These are phyloP conservation scores for Yarrowia porcina DNA, from an alignment of 805 yeast species.

Conservation along the genomic window DNA sequence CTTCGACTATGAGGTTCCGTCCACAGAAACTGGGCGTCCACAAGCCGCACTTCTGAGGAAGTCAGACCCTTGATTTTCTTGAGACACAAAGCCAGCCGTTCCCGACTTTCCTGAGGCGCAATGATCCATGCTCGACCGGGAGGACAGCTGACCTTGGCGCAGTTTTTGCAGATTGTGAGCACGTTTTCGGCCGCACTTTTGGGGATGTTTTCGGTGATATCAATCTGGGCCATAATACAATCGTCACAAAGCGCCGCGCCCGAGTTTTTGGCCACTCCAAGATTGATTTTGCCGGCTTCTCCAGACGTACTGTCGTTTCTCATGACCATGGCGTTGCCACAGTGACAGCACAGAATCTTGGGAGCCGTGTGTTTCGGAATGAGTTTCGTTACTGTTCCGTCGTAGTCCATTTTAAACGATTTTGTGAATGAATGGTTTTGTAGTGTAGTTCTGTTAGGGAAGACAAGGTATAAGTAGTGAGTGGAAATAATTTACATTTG, in stretches of 20 bases:
- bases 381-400: slow-evolving; percentile 29
- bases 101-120: slow-evolving; percentile 86
- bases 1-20: slow-evolving; percentile 99
- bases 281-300: slow-evolving; percentile 17
- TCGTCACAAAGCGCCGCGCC: slow-evolving; percentile 85
- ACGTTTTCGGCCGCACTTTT: slow-evolving; percentile 62
- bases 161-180: slow-evolving; percentile 89
- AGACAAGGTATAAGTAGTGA: neutral
- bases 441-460: neutral
- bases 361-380: slow-evolving; percentile 50
- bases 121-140: slow-evolving; percentile 80
- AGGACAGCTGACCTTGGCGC: slow-evolving; percentile 89
- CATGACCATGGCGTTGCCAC: slow-evolving; percentile 89
- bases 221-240: slow-evolving; percentile 87
- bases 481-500: slow-evolving; percentile 6
- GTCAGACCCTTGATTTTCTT: slow-evolving; percentile 75
- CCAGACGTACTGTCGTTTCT: neutral
- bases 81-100: slow-evolving; percentile 78
- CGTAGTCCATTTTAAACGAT: neutral
- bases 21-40: slow-evolving; percentile 96
- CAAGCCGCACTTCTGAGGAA: slow-evolving; percentile 67
- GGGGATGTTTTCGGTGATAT: slow-evolving; percentile 86
- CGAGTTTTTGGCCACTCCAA: slow-evolving; percentile 63
- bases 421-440: neutral
- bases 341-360: slow-evolving; percentile 88